Evolutionary conservation across 495 filamentous ascomycete species (phyloP).

Genomic region (Xylaria acuta): DNA sequence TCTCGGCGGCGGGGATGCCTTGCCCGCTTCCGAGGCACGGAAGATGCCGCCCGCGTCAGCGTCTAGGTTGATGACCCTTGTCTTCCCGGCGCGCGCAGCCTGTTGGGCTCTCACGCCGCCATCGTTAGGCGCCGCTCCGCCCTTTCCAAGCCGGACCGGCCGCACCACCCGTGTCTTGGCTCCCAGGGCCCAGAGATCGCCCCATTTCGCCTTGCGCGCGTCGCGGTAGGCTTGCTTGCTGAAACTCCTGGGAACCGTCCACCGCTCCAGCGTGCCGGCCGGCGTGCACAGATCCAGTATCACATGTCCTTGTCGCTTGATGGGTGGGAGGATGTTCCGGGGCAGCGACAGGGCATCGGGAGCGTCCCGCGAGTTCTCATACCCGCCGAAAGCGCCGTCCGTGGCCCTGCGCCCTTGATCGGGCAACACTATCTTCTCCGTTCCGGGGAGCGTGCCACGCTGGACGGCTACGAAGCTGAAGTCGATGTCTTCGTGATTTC

Average conservation of each 20-base stretch:
- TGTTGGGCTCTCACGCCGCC: conserved; percentile 50
- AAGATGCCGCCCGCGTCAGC: conserved; percentile 43
- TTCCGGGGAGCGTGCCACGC: conserved; percentile 60
- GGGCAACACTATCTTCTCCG: conserved; percentile 52
- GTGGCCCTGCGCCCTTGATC: conserved; percentile 35
- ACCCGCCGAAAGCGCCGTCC: conserved; percentile 50
- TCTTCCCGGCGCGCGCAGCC: conserved; percentile 35
- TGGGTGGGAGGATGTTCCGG: conserved; percentile 74
- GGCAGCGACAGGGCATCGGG: conserved; percentile 75
- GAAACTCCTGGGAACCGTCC: conserved; percentile 85
- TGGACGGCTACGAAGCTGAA: conserved; percentile 92
- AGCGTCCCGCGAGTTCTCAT: conserved; percentile 37
- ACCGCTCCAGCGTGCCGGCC: conserved; percentile 84
- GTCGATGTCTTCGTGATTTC: conserved; percentile 87
- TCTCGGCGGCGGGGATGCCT: conserved; percentile 44
- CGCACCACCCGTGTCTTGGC: conserved; percentile 80
- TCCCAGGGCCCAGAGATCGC: conserved; percentile 93
- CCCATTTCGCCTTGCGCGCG: conserved; percentile 88
- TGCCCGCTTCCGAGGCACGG: conserved; percentile 42
- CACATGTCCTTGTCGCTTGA: conserved; percentile 88
- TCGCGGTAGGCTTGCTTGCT: conserved; percentile 84
- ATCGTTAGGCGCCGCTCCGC: conserved; percentile 42
- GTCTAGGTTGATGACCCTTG: conserved; percentile 44
- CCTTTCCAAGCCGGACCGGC: conserved; percentile 64
- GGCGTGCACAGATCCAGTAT: conserved; percentile 92